Base-by-base conservation (phyloP, 2,329 filamentous ascomycete species). In the Colletotrichum simmondsii region DNA sequence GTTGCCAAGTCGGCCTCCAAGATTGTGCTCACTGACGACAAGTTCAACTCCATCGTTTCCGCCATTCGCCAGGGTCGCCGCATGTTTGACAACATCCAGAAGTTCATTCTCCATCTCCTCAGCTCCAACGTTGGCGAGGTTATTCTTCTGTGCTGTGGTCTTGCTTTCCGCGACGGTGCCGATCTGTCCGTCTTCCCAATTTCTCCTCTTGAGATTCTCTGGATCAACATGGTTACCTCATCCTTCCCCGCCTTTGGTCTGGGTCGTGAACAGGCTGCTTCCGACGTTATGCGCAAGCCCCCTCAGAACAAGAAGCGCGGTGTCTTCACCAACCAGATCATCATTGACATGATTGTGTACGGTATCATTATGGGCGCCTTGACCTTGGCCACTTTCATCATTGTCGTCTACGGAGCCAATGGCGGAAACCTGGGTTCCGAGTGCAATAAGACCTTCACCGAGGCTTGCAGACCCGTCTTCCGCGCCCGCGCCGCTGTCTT, bases 31-130 rank as follows among this genome's bases (percentile, higher is more conserved):
- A 95, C 93, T 0, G 94, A 97, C 79, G 94, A 97, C 84, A 95
- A 96, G 83, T 97, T 97, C 83, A 94, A 95, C 76, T 94, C 92
- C 1, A 97, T 97, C 75, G 92, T 97, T 22, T 90, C 93, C 46
- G 94, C 94, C 5, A 94, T 97, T 75, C 92, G 94, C 76, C 93
- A 97, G 83, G 94, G 94, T 19, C 90, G 94, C 16, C 89, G 94
- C 76, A 95, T 96, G 87, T 96, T 95, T 79, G 93, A 96, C 82
- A 97, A 97, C 79, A 95, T 97, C 75, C 93, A 97, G 78, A 96
- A 96, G 78, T 97, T 97, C 78, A 92, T 97, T 57, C 87, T 97
- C 54, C 94, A 95, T 80, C 84, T 97, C 49, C 87, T 97, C 42
- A 91, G 92, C 1, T 92, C 94, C 80, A 97, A 97, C 79, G 92